Conservation (phyloP, 306 rosid species). For the Quillaja saponaria region DNA sequence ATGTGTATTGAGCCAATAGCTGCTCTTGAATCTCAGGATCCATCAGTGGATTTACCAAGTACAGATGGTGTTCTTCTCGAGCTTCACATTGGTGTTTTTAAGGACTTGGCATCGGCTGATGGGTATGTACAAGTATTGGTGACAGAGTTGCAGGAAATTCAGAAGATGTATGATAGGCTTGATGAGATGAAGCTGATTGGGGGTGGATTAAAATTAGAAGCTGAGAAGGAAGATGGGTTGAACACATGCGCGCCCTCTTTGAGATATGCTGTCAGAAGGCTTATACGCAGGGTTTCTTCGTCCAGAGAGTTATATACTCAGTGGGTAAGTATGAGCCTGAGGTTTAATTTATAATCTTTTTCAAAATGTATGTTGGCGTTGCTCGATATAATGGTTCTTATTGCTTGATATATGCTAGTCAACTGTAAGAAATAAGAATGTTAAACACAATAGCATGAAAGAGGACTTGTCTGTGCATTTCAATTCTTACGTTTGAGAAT, state of each 20-base stretch:
- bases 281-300: slow-evolving; percentile 92
- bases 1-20: slow-evolving; percentile 24
- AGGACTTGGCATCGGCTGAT: slow-evolving; percentile 66
- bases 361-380: too few species aligned
- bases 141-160: slow-evolving; percentile 72
- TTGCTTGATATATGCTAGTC: slow-evolving; percentile 1
- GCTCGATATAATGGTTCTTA: background rate
- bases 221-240: slow-evolving; percentile 90
- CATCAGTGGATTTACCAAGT: slow-evolving; percentile 25
- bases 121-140: slow-evolving; percentile 55
- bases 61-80: slow-evolving; percentile 47
- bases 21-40: background rate
- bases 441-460: too few species aligned
- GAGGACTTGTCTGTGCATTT: too few species aligned
- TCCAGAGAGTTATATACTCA: slow-evolving; percentile 70
- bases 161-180: slow-evolving; percentile 60
- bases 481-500: too few species aligned
- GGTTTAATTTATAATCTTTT: background rate
- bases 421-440: too few species aligned
- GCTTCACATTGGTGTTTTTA: slow-evolving; percentile 89
- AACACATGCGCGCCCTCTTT: slow-evolving; percentile 93
- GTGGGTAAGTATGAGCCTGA: background rate
- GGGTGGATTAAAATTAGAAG: slow-evolving; percentile 75
- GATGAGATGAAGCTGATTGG: slow-evolving; percentile 58
- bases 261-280: slow-evolving; percentile 84